Evolutionary conservation across 2,329 filamentous ascomycete species (phyloP), one percentile per base, ranked within the genome.

Genomic region (Aspergillus spinulosporus): DNA sequence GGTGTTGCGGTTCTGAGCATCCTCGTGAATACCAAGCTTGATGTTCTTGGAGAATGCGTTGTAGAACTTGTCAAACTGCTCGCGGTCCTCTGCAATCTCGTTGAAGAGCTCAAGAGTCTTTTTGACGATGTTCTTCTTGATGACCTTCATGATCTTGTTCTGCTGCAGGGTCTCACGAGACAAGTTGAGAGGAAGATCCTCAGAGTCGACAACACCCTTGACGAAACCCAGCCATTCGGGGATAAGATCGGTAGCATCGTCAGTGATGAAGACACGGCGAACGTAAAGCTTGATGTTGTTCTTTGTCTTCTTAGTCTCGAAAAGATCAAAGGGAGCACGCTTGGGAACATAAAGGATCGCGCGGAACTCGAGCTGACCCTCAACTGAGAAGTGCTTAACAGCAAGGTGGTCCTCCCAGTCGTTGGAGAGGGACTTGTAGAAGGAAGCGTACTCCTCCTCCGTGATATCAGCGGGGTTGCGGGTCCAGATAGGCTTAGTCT

Each of bases 101-200:
- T 87, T 86, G 89, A 99, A 99, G 78, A 99, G 91, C 85, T 99
- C 94, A 66, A 99, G 91, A 65, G 91, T 90, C 90, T 99, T 99
- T 92, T 97, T 99, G 85, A 99, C 92, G 66, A 99, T 96, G 88
- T 99, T 99, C 92, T 99, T 99, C 88, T 95, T 96, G 87, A 97
- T 97, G 79, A 97, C 94, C 89, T 97, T 97, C 94, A 97, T 97
- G 85, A 99, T 99, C 92, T 97, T 97, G 90, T 97, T 99, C 86
- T 97, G 94, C 83, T 99, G 94, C 49, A 99, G 91, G 57, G 93
- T 97, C 88, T 99, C 94, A 89, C 94, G 94, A 74, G 94, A 97
- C 83, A 99, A 81, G 88, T 99, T 99, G 79, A 99, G 89, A 70
- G 94, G 94, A 62, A 99, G 89, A 78, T 99, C 94, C 86, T 99